phyloP scores from a whole-genome alignment of 2,329 filamentous ascomycete genomes.

The Clonostachys chloroleuca region DNA sequence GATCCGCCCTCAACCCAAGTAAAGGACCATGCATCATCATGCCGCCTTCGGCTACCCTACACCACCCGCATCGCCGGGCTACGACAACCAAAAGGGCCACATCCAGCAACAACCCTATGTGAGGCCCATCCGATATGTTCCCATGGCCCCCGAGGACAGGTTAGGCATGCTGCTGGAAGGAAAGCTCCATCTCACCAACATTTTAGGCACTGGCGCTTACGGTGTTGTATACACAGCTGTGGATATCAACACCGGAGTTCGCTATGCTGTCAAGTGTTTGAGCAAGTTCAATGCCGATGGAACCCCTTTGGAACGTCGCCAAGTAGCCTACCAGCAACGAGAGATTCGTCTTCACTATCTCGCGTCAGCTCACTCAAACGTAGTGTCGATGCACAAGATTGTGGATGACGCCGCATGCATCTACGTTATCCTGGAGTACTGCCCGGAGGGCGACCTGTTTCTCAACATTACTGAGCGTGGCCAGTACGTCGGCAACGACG shows the following conservation, averaged over 20 bases:
- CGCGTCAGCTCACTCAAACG: slow-evolving; percentile 85
- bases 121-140: slow-evolving; percentile 39
- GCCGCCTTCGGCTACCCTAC: slow-evolving; percentile 52
- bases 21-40: slow-evolving; percentile 53
- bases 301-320: slow-evolving; percentile 72
- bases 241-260: slow-evolving; percentile 74
- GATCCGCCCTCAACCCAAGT: neutral
- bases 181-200: slow-evolving; percentile 75
- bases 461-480: slow-evolving; percentile 95
- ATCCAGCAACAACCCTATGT: slow-evolving; percentile 21
- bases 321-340: slow-evolving; percentile 84
- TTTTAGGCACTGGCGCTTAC: slow-evolving; percentile 92
- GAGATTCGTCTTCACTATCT: slow-evolving; percentile 90
- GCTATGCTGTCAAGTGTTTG: slow-evolving; percentile 94
- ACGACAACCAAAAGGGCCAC: slow-evolving; percentile 42
- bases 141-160: slow-evolving; percentile 73
- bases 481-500: slow-evolving; percentile 90
- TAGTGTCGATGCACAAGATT: slow-evolving; percentile 91
- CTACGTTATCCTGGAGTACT: slow-evolving; percentile 95
- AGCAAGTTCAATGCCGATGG: slow-evolving; percentile 80
- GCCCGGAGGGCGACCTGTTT: slow-evolving; percentile 94
- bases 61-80: slow-evolving; percentile 51
- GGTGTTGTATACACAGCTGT: slow-evolving; percentile 90
- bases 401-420: slow-evolving; percentile 89
- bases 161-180: slow-evolving; percentile 80